Evolutionary conservation across 805 yeast genomes (phyloP), one percentile per base, ranked within the genome.

Genomic region (Metschnikowia aberdeeniae): DNA sequence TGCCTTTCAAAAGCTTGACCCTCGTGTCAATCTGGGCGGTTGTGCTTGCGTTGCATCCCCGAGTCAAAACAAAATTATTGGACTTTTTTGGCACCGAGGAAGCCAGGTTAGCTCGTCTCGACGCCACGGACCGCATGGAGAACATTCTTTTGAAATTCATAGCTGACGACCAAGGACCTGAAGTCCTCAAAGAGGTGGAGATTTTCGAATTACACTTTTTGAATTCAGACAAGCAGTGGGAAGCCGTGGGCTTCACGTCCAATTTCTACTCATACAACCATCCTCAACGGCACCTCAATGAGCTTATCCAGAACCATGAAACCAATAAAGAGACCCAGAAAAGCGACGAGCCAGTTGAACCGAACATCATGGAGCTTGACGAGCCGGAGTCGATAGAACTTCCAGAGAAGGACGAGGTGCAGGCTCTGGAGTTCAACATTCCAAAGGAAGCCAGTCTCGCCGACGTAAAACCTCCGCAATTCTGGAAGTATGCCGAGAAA

Each of bases 151-250:
- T 60, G 48, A 47, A 39, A 24, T 45, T 45, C 31, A 39, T 44
- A 4, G 35, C 45, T n/a, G 46, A 35, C 9, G 45, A 48, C n/a
- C 40, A 43, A 4, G 45, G 48, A 24, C 43, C 26, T 3, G 44
- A 40, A 14, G 44, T 37, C 6, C 41, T 37, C 3, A 39, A 45
- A 13, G 69, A 72, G 40, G 75, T 76, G 49, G 88, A 83, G 56
- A 75, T 85, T 1, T 88, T 65, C 63, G 95, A 86, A 60, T 64
- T 86, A 30, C 93, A 86, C 52, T 65, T 66, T 49, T 69, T 77
- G 51, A 72, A 75, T 56, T 61, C 66, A 10, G 63, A 62, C 12
- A 78, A 76, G 39, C 77, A 76, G 44, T 86, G 95, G 95, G 76
- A 74, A 36, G 61, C 75, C n/a, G 60, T 79, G 1, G 86, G 87